These are phyloP conservation scores for Arachnomyces sp. DNA, from an alignment of 2,329 filamentous ascomycete species.

Conservation along the genomic window DNA sequence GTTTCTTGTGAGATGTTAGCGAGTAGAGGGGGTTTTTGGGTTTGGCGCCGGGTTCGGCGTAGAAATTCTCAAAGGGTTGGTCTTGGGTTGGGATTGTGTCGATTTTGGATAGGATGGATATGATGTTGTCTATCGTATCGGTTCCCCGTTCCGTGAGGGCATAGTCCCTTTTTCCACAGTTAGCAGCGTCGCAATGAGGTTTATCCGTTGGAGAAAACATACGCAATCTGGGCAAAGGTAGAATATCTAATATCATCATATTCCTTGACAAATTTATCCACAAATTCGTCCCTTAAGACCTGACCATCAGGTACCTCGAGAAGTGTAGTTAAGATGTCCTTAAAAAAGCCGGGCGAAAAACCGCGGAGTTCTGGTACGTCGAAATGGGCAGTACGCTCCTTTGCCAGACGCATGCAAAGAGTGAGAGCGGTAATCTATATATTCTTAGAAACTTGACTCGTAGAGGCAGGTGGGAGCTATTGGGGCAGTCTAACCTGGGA, in stretches of 20 bases:
- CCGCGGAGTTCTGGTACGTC: slow-evolving; percentile 56
- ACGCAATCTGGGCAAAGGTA: slow-evolving; percentile 68
- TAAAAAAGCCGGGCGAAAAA: slow-evolving; percentile 63
- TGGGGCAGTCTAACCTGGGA: slow-evolving; percentile 43
- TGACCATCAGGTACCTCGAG: slow-evolving; percentile 52
- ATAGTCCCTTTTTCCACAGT: slow-evolving; percentile 27
- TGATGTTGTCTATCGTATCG: slow-evolving; percentile 27
- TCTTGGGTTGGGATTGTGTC: slow-evolving; percentile 57
- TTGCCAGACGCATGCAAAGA: slow-evolving; percentile 74
- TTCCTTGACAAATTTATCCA: slow-evolving; percentile 68
- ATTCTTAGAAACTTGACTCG: too few relatives aligned
- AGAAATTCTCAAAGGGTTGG: slow-evolving; percentile 31
- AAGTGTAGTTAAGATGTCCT: slow-evolving; percentile 56
- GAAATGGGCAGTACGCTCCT: slow-evolving; percentile 63
- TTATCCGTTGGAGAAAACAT: slow-evolving; percentile 31
- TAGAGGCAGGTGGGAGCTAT: too few relatives aligned
- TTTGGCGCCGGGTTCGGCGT: slow-evolving; percentile 40
- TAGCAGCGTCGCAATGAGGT: slow-evolving; percentile 1
- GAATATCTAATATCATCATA: slow-evolving; percentile 81
- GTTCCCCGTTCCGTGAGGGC: slow-evolving; percentile 20
- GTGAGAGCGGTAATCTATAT: slow-evolving; percentile 61
- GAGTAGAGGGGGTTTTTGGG: slow-evolving; percentile 61
- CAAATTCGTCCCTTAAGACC: slow-evolving; percentile 62
- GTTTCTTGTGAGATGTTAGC: slow-evolving; percentile 63
- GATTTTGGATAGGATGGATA: slow-evolving; percentile 41